Base-by-base conservation (phyloP, 1,284 basidiomycete genomes). In the Schizophyllum commune region DNA sequence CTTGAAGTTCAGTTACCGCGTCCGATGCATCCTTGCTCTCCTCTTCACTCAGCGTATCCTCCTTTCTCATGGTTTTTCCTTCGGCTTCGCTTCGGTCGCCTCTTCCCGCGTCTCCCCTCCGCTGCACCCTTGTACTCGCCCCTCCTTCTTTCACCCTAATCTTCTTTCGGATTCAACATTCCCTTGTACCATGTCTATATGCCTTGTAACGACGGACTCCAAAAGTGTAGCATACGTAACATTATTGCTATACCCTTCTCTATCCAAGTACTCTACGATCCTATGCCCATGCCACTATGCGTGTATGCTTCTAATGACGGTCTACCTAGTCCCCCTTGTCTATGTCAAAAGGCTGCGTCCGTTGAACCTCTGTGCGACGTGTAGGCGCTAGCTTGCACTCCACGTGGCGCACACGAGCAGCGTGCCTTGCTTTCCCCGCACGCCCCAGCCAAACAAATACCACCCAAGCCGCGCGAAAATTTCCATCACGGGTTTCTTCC, bases 401-500 rank as follows among this genome's bases (percentile, higher is more conserved):
- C 27, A 27, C 27, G 27, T 27, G 27, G 27, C 27, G 27, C n/a
- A n/a, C n/a, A n/a, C n/a, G n/a, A n/a, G n/a, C n/a, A n/a, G n/a
- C 27, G 27, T 27, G 27, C 17, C 17, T 11, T 47, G 17, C 9
- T 47, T 47, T 3, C 39, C 2, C 39, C 9, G 4, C 13, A 11
- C 39, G 39, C 39, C 39, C 13, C 8, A 9, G 39, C 39, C 39
- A 47, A 47, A 47, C 39, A 47, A 47, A 47, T 3, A 47, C 39
- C 39, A 47, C 39, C 39, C 39, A 47, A 47, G 17, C 4, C 39
- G 13, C 17, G 39, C 27, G 17, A 47, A 47, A 47, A 4, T 47
- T 47, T 47, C 39, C 39, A 13, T 3, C 9, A 13, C 39, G 39
- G 9, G 39, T 61, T 60, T 62, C 66, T 73, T 68, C 65, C 66